phyloP scores from a whole-genome alignment of 306 rosid genomes.

The Boehmeria nivea region DNA sequence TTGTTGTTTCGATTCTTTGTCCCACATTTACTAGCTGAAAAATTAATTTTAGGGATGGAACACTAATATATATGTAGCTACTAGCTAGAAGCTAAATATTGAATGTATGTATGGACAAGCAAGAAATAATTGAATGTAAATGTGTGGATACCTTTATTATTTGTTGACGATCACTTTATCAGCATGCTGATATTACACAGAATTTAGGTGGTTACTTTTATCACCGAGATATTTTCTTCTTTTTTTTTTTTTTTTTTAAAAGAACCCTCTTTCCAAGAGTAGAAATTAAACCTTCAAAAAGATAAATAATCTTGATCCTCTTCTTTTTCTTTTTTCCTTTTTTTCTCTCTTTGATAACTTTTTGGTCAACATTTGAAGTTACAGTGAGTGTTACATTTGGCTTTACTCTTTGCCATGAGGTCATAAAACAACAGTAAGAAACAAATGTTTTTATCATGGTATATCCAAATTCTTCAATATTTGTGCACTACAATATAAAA shows the following conservation, averaged over 20 bases:
- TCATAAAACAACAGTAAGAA: not conserved
- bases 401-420: not conserved
- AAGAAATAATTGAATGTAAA: not conserved
- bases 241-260: too few species aligned
- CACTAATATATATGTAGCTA: too few species aligned
- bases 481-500: too few species aligned
- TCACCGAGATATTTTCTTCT: not conserved
- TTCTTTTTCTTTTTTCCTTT: not conserved
- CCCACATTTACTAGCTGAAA: too few species aligned
- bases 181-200: not conserved
- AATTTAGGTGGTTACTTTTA: slow-evolving; percentile 1
- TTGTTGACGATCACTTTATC: slow-evolving; percentile 2
- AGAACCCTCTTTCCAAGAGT: not conserved
- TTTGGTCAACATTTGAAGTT: not conserved
- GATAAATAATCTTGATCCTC: not conserved
- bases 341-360: not conserved
- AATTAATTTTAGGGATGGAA: too few species aligned
- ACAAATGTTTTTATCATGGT: too few species aligned
- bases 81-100: too few species aligned
- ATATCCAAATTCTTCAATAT: too few species aligned
- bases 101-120: too few species aligned
- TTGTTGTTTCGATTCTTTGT: too few species aligned
- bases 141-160: not conserved
- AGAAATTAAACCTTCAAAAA: not conserved
- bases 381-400: not conserved